Percentiles rank a stretch among this genome's conserved stretches.
Conservation (phyloP, 2,329 filamentous ascomycete species). For the Claviceps quebecensis region DNA sequence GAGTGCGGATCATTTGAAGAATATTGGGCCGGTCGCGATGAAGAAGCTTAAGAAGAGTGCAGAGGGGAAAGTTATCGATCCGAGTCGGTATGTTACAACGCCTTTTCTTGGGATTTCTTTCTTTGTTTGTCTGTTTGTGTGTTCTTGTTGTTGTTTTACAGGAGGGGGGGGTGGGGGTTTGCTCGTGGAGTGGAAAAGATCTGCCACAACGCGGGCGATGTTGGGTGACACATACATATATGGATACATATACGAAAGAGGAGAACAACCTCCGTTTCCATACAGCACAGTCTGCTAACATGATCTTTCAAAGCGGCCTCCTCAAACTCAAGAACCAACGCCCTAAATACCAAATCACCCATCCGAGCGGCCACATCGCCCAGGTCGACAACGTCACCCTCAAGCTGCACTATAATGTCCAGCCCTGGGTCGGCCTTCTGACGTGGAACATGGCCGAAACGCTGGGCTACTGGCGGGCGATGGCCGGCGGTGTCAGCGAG, state of each 20-base stretch:
- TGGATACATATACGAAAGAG: background rate
- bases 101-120: too few relatives aligned
- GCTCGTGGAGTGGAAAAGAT: background rate
- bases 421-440: slow-evolving; percentile 86
- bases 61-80: slow-evolving; percentile 46
- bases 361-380: slow-evolving; percentile 67
- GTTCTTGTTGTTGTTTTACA: too few relatives aligned
- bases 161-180: background rate
- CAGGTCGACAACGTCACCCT: slow-evolving; percentile 60
- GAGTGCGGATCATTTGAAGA: slow-evolving; percentile 47
- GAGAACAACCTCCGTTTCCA: too few relatives aligned
- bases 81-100: slow-evolving; percentile 30
- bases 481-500: slow-evolving; percentile 51
- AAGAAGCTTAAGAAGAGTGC: slow-evolving; percentile 48
- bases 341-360: slow-evolving; percentile 94
- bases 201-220: background rate
- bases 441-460: slow-evolving; percentile 58
- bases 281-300: background rate
- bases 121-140: too few relatives aligned
- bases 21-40: slow-evolving; percentile 43
- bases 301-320: slow-evolving; percentile 41
- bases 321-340: slow-evolving; percentile 70
- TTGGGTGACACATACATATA: background rate
- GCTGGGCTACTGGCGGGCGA: slow-evolving; percentile 48
- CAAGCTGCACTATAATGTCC: slow-evolving; percentile 85